A percentile compares a stretch with the other conserved stretches of the same genome.
Conservation (phyloP, 2,329 filamentous ascomycete species). For the Beauveria asiatica region DNA sequence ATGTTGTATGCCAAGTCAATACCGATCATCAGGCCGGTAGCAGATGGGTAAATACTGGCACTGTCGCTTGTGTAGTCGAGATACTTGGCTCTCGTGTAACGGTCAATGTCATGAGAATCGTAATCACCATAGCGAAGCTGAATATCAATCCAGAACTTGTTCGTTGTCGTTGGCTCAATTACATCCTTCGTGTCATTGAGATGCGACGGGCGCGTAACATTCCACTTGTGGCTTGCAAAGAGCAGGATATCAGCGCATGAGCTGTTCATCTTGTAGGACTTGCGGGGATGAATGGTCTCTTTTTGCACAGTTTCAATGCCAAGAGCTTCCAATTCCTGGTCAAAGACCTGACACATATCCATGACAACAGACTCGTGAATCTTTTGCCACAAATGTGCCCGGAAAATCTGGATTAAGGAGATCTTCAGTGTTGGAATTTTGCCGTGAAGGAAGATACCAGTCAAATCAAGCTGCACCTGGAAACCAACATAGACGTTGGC, state of each 20-base stretch:
- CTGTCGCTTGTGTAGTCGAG: constrained; percentile 98
- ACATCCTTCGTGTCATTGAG: constrained; percentile 94
- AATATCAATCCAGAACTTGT: constrained; percentile 99
- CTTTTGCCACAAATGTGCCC: constrained; percentile 99
- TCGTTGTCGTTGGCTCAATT: constrained; percentile 87
- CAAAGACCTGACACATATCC: constrained; percentile 97
- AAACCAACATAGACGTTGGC: constrained; percentile 99
- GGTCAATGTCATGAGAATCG: constrained; percentile 96
- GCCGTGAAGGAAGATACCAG: constrained; percentile 96
- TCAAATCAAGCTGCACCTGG: constrained; percentile 95
- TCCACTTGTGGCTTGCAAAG: constrained; percentile 98
- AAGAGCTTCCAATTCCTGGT: constrained; percentile 90
- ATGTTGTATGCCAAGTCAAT: constrained; percentile 97
- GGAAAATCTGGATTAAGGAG: constrained; percentile 97
- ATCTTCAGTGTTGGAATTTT: constrained; percentile 99
- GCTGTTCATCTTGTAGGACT: constrained; percentile 99
- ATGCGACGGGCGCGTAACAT: constrained; percentile 85
- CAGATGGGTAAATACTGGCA: constrained; percentile 96
- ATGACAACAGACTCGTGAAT: constrained; percentile 98
- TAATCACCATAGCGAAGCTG: constrained; percentile 96
- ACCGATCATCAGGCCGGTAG: constrained; percentile 94
- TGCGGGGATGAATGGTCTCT: constrained; percentile 96
- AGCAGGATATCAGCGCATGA: constrained; percentile 95
- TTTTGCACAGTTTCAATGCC: constrained; percentile 98
- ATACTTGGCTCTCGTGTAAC: constrained; percentile 96